These are phyloP conservation scores for Ensete glaucum DNA, from an alignment of 176 grass and related monocot genomes.

Conservation along the genomic window DNA sequence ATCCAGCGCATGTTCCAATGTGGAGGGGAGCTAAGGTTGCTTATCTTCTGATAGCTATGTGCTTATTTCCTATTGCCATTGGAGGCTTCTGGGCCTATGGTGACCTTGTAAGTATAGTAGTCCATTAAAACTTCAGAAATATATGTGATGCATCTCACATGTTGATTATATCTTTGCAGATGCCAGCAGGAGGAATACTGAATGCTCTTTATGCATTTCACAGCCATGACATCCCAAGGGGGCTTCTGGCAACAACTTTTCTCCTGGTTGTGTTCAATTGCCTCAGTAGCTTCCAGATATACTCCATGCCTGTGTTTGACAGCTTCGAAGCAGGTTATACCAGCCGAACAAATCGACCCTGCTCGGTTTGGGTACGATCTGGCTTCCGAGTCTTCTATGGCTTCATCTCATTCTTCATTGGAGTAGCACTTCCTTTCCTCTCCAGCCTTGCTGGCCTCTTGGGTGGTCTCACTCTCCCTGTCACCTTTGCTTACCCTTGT, in stretches of 20 bases:
- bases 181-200: conserved; percentile 80
- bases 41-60: conserved; percentile 75
- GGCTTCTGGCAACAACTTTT: conserved; percentile 60
- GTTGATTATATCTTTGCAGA: conserved; percentile 31
- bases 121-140: neutral
- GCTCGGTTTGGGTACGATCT: conserved; percentile 70
- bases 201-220: conserved; percentile 76
- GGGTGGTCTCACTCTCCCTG: conserved; percentile 70
- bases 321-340: conserved; percentile 91
- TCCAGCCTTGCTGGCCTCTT: conserved; percentile 79
- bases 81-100: conserved; percentile 96
- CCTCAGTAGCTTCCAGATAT: conserved; percentile 98
- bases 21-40: conserved; percentile 89
- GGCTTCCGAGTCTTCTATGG: conserved; percentile 88
- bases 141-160: neutral
- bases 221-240: conserved; percentile 58
- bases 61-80: conserved; percentile 82
- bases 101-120: conserved; percentile 68
- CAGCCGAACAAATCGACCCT: conserved; percentile 76
- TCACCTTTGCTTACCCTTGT: conserved; percentile 90
- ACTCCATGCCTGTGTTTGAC: conserved; percentile 96
- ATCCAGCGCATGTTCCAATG: conserved; percentile 94
- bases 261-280: conserved; percentile 93
- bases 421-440: conserved; percentile 77
- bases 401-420: conserved; percentile 83